These are phyloP conservation scores for Diaporthe destruens DNA, from an alignment of 2,329 filamentous ascomycete genomes.

Conservation along the genomic window DNA sequence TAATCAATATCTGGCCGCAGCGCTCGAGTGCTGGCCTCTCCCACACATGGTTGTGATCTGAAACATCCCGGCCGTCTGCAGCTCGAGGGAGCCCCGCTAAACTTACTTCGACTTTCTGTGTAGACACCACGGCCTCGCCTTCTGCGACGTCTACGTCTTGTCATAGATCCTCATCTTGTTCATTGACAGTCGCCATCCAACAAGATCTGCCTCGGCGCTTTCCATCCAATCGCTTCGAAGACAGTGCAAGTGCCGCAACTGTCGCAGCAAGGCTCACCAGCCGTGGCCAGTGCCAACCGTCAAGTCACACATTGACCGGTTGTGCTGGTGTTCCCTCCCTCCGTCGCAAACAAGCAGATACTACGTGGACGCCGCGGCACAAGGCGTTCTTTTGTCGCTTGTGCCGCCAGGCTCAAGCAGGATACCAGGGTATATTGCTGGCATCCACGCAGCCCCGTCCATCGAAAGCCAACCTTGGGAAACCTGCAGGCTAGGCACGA, in stretches of 20 bases:
- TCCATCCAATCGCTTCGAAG: neutral
- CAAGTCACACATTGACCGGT: constrained; percentile 14
- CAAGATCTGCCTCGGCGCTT: neutral
- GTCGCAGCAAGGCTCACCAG: constrained; percentile 21
- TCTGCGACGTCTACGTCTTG: neutral
- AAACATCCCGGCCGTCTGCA: constrained; percentile 28
- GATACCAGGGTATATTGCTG: neutral
- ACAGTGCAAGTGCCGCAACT: constrained; percentile 1
- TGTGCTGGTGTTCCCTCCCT: constrained; percentile 22
- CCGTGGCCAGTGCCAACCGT: constrained; percentile 9
- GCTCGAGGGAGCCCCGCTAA: constrained; percentile 21
- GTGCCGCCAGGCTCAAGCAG: neutral
- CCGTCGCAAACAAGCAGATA: constrained; percentile 18
- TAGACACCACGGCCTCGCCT: constrained; percentile 16
- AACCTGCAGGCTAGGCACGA: neutral
- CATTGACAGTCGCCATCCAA: neutral
- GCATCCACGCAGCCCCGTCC: neutral
- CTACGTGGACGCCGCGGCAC: constrained; percentile 5
- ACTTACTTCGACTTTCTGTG: neutral
- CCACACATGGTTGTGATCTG: constrained; percentile 13
- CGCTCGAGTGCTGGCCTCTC: neutral
- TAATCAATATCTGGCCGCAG: constrained; percentile 5
- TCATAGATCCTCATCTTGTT: neutral
- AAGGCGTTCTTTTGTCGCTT: constrained; percentile 6
- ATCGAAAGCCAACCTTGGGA: neutral